These are phyloP conservation scores for Alternaria sp. DNA, from an alignment of 2,329 filamentous ascomycete genomes.

Conservation along the genomic window DNA sequence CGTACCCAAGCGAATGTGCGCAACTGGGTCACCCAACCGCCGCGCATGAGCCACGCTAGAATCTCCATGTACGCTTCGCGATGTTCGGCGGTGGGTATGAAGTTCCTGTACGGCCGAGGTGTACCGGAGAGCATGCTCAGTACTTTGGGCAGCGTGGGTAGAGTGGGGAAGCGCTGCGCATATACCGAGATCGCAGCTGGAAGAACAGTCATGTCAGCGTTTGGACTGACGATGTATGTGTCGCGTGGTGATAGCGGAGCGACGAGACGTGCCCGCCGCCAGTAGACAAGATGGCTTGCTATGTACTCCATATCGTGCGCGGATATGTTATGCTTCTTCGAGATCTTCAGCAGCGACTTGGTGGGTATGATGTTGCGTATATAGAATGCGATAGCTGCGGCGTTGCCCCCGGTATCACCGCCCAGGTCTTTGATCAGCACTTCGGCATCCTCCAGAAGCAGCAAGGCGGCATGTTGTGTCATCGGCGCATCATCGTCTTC, in stretches of 20 bases:
- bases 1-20: conserved; percentile 90
- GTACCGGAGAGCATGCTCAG: conserved; percentile 80
- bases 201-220: conserved; percentile 78
- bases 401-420: conserved; percentile 75
- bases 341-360: conserved; percentile 74
- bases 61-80: conserved; percentile 88
- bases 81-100: conserved; percentile 87
- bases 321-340: conserved; percentile 73
- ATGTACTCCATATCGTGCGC: conserved; percentile 83
- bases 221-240: conserved; percentile 89
- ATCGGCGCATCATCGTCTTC: conserved; percentile 73
- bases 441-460: conserved; percentile 83
- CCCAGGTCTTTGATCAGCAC: conserved; percentile 74
- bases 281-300: conserved; percentile 92
- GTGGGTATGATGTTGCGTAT: conserved; percentile 65
- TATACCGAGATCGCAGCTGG: conserved; percentile 73
- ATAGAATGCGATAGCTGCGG: conserved; percentile 77
- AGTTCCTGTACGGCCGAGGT: conserved; percentile 80
- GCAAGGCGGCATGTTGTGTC: conserved; percentile 84
- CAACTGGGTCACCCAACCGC: conserved; percentile 92
- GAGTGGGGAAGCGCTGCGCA: conserved; percentile 78
- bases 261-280: conserved; percentile 90
- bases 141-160: conserved; percentile 84
- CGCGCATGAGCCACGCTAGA: conserved; percentile 89
- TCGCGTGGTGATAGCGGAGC: conserved; percentile 89